Evolutionary conservation across 495 filamentous ascomycete genomes (phyloP).

Genomic region (Schizothecium vesticola): DNA sequence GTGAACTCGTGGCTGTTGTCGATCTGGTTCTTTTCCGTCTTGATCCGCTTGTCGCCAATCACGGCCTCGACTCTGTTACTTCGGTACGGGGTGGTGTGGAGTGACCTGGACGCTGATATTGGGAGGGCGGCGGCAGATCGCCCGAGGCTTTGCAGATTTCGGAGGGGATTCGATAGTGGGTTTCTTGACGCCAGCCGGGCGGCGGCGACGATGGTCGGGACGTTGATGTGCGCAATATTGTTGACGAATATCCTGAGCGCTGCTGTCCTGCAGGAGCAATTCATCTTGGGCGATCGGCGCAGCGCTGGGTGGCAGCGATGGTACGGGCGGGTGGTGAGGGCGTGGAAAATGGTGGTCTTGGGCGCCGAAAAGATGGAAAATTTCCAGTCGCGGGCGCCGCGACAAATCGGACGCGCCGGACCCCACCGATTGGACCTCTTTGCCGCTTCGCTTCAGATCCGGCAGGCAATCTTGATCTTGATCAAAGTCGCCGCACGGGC

Average conservation of each 20-base stretch:
- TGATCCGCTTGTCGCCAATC: not conserved
- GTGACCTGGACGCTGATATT: not conserved
- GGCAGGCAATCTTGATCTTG: not conserved
- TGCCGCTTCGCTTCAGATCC: not conserved
- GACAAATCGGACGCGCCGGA: not conserved
- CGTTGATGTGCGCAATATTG: slow-evolving; percentile 41
- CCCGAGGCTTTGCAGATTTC: not conserved
- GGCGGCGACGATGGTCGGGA: slow-evolving; percentile 10
- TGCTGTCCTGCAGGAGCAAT: slow-evolving; percentile 42
- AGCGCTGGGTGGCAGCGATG: not conserved
- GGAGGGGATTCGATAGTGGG: not conserved
- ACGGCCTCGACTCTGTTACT: not conserved
- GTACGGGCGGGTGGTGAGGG: not conserved
- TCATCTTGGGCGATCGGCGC: slow-evolving; percentile 30
- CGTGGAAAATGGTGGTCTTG: not conserved
- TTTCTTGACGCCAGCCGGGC: not conserved
- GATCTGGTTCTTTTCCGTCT: not conserved
- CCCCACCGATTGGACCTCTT: not conserved
- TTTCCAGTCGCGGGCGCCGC: not conserved
- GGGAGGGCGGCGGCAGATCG: not conserved
- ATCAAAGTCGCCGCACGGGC: not conserved
- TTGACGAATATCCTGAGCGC: slow-evolving; percentile 45
- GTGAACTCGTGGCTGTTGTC: not conserved
- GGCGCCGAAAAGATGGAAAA: not conserved
- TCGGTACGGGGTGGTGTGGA: slow-evolving; percentile 18